phyloP scores from a whole-genome alignment of 2,329 filamentous ascomycete species.

The Clonostachys rosea region DNA sequence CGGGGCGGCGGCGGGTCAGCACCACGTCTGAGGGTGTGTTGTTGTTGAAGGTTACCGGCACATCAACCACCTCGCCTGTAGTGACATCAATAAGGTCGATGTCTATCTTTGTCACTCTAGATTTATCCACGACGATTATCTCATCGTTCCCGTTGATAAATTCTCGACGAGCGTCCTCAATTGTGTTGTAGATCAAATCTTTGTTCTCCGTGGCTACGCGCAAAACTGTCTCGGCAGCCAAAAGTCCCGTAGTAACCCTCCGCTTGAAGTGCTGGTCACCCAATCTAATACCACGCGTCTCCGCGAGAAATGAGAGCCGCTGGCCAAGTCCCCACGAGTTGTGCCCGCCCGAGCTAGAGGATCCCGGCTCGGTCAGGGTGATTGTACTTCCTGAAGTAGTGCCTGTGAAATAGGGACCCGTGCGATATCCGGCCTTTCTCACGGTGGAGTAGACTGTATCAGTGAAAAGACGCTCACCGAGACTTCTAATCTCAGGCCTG shows the following conservation, averaged over 20 bases:
- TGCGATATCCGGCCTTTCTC: constrained; percentile 1
- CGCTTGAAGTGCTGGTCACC: constrained; percentile 7
- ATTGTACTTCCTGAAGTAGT: constrained; percentile 1
- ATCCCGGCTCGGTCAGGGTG: constrained; percentile 3
- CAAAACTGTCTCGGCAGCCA: constrained; percentile 3
- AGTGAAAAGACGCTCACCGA: constrained; percentile 4
- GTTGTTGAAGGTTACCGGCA: constrained; percentile 6
- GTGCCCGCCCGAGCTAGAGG: constrained; percentile 4
- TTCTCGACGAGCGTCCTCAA: constrained; percentile 3
- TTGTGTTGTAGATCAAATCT: constrained; percentile 3
- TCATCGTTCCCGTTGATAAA: constrained; percentile 5
- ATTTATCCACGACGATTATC: constrained; percentile 5
- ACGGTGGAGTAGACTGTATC: constrained; percentile 1
- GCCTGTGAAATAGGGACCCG: constrained; percentile 5
- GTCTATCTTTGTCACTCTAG: not conserved
- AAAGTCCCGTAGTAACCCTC: constrained; percentile 3
- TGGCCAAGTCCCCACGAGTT: constrained; percentile 4
- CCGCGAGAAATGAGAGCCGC: constrained; percentile 4
- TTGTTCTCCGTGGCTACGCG: constrained; percentile 2
- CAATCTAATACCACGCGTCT: constrained; percentile 6
- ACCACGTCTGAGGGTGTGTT: constrained; percentile 4
- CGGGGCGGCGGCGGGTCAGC: constrained; percentile 4
- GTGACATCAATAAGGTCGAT: constrained; percentile 4
- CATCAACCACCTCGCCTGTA: constrained; percentile 3
- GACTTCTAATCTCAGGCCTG: constrained; percentile 2